Base-by-base conservation (phyloP, 306 rosid species). In the Prosopis cineraria region DNA sequence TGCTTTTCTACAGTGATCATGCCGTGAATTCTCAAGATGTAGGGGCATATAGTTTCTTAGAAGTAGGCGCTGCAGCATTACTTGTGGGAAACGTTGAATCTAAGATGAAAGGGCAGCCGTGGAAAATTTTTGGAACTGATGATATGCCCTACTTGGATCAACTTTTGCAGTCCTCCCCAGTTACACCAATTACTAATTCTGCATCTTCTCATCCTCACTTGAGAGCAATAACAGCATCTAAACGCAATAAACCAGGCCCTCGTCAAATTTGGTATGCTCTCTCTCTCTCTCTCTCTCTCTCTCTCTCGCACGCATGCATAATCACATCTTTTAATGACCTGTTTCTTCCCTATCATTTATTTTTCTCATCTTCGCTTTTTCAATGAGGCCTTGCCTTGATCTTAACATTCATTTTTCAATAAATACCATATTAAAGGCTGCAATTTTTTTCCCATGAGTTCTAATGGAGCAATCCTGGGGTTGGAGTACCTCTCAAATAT, bases 141-240 rank as follows among this genome's bases (percentile, higher is more conserved):
- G 97, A 93, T 80, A 90, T 96, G 97, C 99, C 99, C 75, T 96
- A 88, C 82, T 88, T 93, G 80, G 99, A 96, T 83, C 98, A 96
- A 84, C 91, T 96, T 45, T 74, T 90, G 88, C 97, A 88, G 87
- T 91, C 96, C 80, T 91, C 94, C 6, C 97, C 97, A 37, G 93
- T 93, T 74, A 82, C 97, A 41, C 87, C 97, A 44, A 89, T 89
- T 68, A 87, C 98, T 80, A 84, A 91, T 85, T 90, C 96, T 83
- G 91, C 86, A 31, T 83, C 97, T 74, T 88, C 97, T 36, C 93
- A 91, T 77, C 88, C 92, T 48, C 98, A 93, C 81, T 73, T 96
- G 80, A 93, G 99, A 87, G 99, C 98, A 78, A 90, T 96, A 82
- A 91, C 99, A 74, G 91, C 97, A 78, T 96, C 92, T 36, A 96